phyloP scores from a whole-genome alignment of 1,139 yeast genomes.

The Taphrina pruni region DNA sequence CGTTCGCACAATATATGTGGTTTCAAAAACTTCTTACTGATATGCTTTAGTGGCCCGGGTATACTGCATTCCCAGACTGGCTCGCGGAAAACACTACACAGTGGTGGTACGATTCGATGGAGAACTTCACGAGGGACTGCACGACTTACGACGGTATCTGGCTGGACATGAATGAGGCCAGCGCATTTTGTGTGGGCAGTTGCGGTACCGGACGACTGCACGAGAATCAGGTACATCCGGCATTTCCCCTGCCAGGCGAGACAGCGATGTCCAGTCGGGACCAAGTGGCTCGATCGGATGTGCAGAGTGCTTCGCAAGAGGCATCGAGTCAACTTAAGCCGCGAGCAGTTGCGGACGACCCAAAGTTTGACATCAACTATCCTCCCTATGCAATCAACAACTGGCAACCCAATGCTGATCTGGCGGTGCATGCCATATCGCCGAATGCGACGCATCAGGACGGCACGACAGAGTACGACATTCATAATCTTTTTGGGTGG shows the following conservation, averaged over 20 bases:
- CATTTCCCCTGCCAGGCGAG: constrained; percentile 46
- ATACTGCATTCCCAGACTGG: constrained; percentile 54
- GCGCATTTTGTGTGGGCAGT: constrained; percentile 53
- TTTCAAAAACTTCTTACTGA: no score
- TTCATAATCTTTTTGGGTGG: constrained; percentile 82
- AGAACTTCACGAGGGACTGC: constrained; percentile 47
- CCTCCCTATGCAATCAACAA: constrained; percentile 53
- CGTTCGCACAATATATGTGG: not conserved
- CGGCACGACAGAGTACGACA: constrained; percentile 58
- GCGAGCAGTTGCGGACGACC: constrained; percentile 47
- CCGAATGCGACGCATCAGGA: constrained; percentile 53
- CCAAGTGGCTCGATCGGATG: not conserved
- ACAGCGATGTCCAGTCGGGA: constrained; percentile 40
- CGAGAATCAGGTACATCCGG: constrained; percentile 49
- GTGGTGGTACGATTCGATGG: constrained; percentile 49
- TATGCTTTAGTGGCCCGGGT: constrained; percentile 75
- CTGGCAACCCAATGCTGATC: constrained; percentile 52
- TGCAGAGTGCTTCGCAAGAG: not conserved
- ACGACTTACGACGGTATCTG: constrained; percentile 50
- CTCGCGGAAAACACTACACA: constrained; percentile 49
- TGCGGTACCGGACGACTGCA: constrained; percentile 49
- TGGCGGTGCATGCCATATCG: constrained; percentile 51
- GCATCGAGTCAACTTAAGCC: constrained; percentile 32
- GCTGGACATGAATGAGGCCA: constrained; percentile 55
- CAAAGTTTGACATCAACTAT: constrained; percentile 51